Evolutionary conservation across 2,329 filamentous ascomycete genomes (phyloP), one percentile per base, ranked within the genome.

Genomic region (Aureobasidium mangrovei): DNA sequence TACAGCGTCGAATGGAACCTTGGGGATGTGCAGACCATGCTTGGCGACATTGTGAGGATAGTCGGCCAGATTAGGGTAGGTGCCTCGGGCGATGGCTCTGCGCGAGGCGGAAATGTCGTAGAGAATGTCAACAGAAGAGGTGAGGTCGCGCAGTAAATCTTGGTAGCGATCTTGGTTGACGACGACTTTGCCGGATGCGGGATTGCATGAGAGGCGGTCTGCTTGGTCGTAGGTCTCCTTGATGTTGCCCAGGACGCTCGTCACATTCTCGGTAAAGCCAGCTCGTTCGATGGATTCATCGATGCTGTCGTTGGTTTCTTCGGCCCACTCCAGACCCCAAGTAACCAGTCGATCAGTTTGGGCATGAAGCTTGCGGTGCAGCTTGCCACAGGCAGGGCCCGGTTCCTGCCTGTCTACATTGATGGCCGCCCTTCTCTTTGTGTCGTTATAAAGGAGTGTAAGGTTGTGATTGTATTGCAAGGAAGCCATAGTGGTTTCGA

Each of bases 261-360:
- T 82, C 51, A 91, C 86, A 1, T 88, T 80, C 66, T 90, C 86
- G 56, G 84, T 86, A 54, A 91, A 72, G 26, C 86, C 87, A 32
- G 81, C 81, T 57, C 79, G 75, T 49, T 79, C 80, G 18, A 84
- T 70, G 51, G 84, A 84, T 65, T 85, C 83, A 62, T 85, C 86
- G 58, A 91, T 90, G 63, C 84, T 78, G 12, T 73, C 74, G 60
- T 75, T 79, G 35, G 63, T 66, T 12, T 74, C 77, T 56, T 84
- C 82, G 54, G 83, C 86, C 87, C 87, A 91, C 67, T 89, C 85
- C 51, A 89, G 73, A 0, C 86, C 87, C 87, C 87, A 91, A 57
- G 82, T 85, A 56, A 88, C 82, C 44, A 91, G 74, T 12, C 87
- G 78, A 70, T 90, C 85, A 67, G 88, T 88, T 63, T 91, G 87